phyloP scores from a whole-genome alignment of 495 filamentous ascomycete genomes.

The Cercophora sp. region DNA sequence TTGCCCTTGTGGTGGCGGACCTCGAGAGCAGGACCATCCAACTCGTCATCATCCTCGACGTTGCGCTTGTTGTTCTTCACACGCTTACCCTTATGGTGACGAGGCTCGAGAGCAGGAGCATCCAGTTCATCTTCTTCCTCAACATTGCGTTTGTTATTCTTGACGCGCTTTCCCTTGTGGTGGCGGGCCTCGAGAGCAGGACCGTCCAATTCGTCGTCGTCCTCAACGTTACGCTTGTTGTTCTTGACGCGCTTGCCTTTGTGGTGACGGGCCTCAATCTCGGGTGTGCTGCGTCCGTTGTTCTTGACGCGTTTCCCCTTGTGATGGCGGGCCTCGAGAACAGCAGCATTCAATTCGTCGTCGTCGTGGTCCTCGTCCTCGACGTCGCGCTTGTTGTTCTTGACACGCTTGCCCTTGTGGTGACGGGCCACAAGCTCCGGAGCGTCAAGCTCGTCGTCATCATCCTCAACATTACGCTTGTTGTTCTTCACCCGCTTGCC shows the following conservation, averaged over 20 bases:
- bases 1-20: constrained; percentile 21
- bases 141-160: not conserved
- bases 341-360: not conserved
- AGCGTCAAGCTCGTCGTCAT: not conserved
- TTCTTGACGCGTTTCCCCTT: not conserved
- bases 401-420: constrained; percentile 16
- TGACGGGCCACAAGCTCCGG: not conserved
- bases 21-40: not conserved
- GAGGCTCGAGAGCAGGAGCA: not conserved
- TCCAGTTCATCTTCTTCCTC: not conserved
- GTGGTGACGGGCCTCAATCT: constrained; percentile 24
- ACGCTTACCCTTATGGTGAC: constrained; percentile 13
- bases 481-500: constrained; percentile 4
- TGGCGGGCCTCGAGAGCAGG: constrained; percentile 15
- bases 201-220: constrained; percentile 5
- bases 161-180: constrained; percentile 15
- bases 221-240: constrained; percentile 7
- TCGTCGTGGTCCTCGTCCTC: constrained; percentile 1
- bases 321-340: constrained; percentile 17
- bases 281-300: not conserved
- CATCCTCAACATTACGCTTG: not conserved
- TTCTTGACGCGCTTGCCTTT: constrained; percentile 13
- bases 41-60: constrained; percentile 6
- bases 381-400: too few species aligned
- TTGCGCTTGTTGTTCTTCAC: not conserved